Base-by-base conservation (phyloP, 805 yeast species). In the Debaryomyces prosopidis region DNA sequence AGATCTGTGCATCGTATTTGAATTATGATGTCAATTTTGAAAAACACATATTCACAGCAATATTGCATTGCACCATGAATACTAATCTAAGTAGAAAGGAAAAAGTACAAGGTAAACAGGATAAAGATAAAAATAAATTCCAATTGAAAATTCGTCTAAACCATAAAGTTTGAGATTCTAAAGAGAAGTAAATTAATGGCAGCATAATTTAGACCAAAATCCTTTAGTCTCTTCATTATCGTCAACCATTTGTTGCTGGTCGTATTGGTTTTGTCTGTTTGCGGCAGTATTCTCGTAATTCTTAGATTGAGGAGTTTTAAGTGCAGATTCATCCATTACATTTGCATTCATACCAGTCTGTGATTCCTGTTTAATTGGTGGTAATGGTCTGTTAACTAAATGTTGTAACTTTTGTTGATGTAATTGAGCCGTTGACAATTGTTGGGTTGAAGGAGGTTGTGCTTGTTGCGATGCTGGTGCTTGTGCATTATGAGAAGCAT, bases 391-490 rank as follows among this genome's bases (percentile, higher is more conserved):
- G 59, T 73, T 73, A 47, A 72, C 76, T 63, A 73, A 69, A 52
- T 71, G 75, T 54, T 73, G 77, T 58, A 72, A 69, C 58, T 73
- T 72, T 51, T 71, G 77, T 58, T 72, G 77, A 56, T 72, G 76
- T 44, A 72, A 70, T 57, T 73, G 77, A 28, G 76, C 76, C 5
- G 76, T 75, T n/a, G 68, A 55, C 48, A 68, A 58, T 53, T 69
- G 71, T 36, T 54, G 54, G 26, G 32, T 49, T 18, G 49, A 36
- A 41, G 46, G 49, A 11, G 44, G 17, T 44, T 46, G 51, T 23
- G 31, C 41, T 43, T 38, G 41, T 42, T 36, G 46, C 20, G 46
- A 32, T 35, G 46, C 44, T 42, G 56, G 45, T 44, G 52, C 51
- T 43, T 57, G 51, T 44, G 55, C 53, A 40, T 57, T 58, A 47